These are phyloP conservation scores for Apiotrichum gracile DNA, from an alignment of 1,284 basidiomycete species.

Conservation along the genomic window DNA sequence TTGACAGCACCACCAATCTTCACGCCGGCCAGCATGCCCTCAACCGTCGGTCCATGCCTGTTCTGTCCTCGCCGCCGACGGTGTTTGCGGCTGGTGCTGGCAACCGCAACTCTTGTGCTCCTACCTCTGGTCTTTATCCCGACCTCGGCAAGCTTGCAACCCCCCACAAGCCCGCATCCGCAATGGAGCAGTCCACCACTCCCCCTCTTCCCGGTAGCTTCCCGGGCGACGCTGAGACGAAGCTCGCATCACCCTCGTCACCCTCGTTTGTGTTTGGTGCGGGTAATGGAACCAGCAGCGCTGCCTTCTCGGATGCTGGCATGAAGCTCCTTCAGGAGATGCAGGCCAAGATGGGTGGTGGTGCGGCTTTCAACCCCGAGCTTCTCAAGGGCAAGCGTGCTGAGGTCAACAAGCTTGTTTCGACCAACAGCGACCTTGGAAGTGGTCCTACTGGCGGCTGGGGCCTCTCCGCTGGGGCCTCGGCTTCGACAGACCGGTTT, in stretches of 20 bases:
- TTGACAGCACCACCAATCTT: conserved; percentile 4
- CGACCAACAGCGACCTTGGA: conserved; percentile 23
- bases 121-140: conserved; percentile 23
- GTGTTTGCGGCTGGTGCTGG: background rate
- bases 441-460: conserved; percentile 23
- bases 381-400: conserved; percentile 40
- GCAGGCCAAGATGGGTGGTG: conserved; percentile 35
- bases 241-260: conserved; percentile 2
- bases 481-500: conserved; percentile 24
- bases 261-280: conserved; percentile 29
- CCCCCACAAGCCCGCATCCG: background rate
- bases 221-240: background rate
- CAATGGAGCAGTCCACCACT: background rate
- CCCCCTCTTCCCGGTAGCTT: conserved; percentile 7
- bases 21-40: conserved; percentile 4
- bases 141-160: background rate
- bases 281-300: conserved; percentile 17
- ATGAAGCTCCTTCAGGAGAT: conserved; percentile 35
- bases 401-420: conserved; percentile 32
- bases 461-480: conserved; percentile 20
- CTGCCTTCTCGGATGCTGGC: conserved; percentile 33
- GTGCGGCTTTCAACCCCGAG: conserved; percentile 27
- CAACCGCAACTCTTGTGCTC: background rate
- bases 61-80: conserved; percentile 6
- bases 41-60: conserved; percentile 34